Conservation (phyloP, 306 rosid species). For the Inga laurina region DNA sequence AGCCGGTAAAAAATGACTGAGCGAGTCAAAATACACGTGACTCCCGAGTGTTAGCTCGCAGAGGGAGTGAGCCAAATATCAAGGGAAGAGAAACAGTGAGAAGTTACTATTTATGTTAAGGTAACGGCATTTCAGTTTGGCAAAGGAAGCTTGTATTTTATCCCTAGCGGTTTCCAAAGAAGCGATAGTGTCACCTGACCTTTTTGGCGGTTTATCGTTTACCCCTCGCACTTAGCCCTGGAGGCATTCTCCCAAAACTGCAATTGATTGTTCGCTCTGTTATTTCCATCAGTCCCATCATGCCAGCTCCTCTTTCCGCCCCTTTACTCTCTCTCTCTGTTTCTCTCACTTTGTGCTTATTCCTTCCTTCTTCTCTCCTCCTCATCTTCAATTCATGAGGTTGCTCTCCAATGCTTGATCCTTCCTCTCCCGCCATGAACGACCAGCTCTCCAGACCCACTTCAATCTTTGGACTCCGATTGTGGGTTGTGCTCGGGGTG, state of each 20-base stretch:
- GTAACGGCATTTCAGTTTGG: not conserved
- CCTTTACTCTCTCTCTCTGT: not conserved
- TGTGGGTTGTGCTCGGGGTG: slow-evolving; percentile 61
- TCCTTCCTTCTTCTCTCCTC: not conserved
- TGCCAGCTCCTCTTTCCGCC: slow-evolving; percentile 57
- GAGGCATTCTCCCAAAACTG: not conserved
- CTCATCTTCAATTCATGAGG: not conserved
- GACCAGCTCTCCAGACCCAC: slow-evolving; percentile 63
- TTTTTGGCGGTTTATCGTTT: not conserved
- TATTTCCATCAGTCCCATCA: slow-evolving; percentile 51
- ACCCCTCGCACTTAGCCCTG: not conserved
- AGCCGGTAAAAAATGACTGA: not conserved
- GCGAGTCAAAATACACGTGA: not conserved
- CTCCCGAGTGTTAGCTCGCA: not conserved
- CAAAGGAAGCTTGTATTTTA: not conserved
- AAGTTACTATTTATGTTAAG: not conserved
- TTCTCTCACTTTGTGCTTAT: not conserved
- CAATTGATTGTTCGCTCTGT: slow-evolving; percentile 7
- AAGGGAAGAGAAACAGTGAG: not conserved
- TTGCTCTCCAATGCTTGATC: slow-evolving; percentile 41
- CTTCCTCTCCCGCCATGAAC: slow-evolving; percentile 40
- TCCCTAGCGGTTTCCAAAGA: not conserved
- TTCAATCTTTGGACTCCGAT: slow-evolving; percentile 56
- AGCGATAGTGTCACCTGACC: not conserved
- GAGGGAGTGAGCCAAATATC: not conserved